Conservation (phyloP, 129 eudicot species). For the Scalesia atractyloides region DNA sequence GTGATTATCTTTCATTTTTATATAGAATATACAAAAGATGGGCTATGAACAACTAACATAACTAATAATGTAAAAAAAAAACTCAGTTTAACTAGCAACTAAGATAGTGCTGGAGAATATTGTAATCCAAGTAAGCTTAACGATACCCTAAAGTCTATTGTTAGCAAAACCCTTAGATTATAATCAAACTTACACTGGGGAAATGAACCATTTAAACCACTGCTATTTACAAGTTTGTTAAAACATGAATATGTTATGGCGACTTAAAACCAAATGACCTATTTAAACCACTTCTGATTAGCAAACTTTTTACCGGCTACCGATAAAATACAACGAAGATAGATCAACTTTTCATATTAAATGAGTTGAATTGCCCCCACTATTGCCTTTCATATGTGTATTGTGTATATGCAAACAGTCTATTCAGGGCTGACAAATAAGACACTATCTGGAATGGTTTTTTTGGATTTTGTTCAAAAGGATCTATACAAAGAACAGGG, state of each 20-base stretch:
- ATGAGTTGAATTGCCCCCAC: neutral
- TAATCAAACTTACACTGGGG: neutral
- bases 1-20: neutral
- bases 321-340: neutral
- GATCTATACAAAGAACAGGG: neutral
- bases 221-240: neutral
- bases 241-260: neutral
- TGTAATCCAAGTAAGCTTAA: neutral
- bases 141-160: neutral
- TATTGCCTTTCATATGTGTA: neutral
- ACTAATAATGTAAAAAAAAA: neutral
- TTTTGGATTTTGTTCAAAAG: neutral
- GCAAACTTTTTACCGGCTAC: neutral
- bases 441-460: neutral
- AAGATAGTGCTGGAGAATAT: neutral
- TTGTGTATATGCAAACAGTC: slow-evolving; percentile 2
- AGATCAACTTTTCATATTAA: neutral
- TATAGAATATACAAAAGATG: neutral
- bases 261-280: neutral
- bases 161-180: neutral
- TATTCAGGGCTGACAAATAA: neutral
- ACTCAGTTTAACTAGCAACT: neutral
- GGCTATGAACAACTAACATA: slow-evolving; percentile 1
- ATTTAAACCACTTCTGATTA: neutral
- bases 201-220: neutral